phyloP scores from a whole-genome alignment of 1,139 yeast genomes.

The Pichia sp. region DNA sequence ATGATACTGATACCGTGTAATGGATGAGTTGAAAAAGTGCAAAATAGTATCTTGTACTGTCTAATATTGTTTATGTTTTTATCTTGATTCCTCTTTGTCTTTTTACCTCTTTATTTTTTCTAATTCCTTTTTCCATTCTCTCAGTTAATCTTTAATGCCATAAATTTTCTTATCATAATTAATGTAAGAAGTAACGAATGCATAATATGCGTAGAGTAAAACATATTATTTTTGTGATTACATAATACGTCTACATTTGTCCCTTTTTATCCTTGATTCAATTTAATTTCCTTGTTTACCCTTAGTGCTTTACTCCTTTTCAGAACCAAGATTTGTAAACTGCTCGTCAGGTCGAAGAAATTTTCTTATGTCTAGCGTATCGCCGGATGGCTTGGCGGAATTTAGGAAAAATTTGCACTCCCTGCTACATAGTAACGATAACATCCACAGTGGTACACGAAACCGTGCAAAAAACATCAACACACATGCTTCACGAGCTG shows the following conservation, averaged over 20 bases:
- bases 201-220: not conserved
- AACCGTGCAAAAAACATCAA: not conserved
- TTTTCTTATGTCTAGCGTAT: not conserved
- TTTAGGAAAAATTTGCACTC: slow-evolving; percentile 13
- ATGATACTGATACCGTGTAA: not conserved
- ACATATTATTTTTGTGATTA: not conserved
- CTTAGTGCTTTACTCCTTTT: too few relatives aligned
- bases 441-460: not conserved
- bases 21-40: not conserved
- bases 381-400: slow-evolving; percentile 8
- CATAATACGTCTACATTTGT: too few relatives aligned
- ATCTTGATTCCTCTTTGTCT: not conserved
- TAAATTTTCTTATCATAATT: not conserved
- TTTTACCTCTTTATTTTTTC: not conserved
- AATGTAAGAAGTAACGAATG: not conserved
- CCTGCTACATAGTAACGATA: slow-evolving; percentile 1
- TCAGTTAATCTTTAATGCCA: not conserved
- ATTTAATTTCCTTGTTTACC: too few relatives aligned
- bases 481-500: not conserved
- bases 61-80: not conserved
- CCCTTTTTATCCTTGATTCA: too few relatives aligned
- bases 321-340: too few relatives aligned
- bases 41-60: too few relatives aligned
- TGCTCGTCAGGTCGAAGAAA: too few relatives aligned
- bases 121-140: not conserved